Evolutionary conservation across 768 basidiomycete genomes (phyloP).

Genomic region (Mycena galopus): DNA sequence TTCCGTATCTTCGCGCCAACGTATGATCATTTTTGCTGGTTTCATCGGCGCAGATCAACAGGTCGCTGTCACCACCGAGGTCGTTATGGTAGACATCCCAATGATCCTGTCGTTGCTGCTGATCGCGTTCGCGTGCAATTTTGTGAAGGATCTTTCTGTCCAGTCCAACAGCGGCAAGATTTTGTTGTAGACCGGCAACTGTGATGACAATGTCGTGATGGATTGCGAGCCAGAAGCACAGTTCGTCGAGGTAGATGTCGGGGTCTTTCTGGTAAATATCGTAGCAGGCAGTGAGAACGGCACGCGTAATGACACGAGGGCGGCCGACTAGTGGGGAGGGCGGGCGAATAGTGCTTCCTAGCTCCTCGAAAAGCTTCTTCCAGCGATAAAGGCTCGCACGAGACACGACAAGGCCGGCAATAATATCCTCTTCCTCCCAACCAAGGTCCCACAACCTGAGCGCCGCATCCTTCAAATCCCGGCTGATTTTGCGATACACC

Average conservation of each 20-base stretch:
- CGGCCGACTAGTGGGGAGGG: neutral
- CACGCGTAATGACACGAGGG: neutral
- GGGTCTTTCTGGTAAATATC: neutral
- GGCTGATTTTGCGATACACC: too few species aligned
- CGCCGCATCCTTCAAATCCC: too few species aligned
- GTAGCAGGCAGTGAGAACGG: neutral
- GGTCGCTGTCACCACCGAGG: slow-evolving; percentile 22
- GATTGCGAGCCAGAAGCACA: too few species aligned
- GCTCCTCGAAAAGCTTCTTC: neutral
- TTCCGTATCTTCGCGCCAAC: slow-evolving; percentile 36
- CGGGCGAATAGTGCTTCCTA: neutral
- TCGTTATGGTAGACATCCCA: slow-evolving; percentile 6
- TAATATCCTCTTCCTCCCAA: neutral
- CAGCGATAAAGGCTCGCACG: neutral
- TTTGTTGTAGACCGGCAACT: neutral
- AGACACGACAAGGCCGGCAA: neutral
- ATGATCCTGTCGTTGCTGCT: slow-evolving; percentile 1
- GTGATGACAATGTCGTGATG: slow-evolving; percentile 34
- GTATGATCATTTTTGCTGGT: slow-evolving; percentile 14
- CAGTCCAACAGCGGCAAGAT: slow-evolving; percentile 31
- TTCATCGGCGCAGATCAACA: slow-evolving; percentile 13
- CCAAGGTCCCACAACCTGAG: too few species aligned
- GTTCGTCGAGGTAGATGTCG: too few species aligned
- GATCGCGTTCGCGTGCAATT: slow-evolving; percentile 33
- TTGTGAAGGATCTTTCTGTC: slow-evolving; percentile 33